Conservation (phyloP, 2,329 filamentous ascomycete genomes). For the Verticillium albo-atrum region DNA sequence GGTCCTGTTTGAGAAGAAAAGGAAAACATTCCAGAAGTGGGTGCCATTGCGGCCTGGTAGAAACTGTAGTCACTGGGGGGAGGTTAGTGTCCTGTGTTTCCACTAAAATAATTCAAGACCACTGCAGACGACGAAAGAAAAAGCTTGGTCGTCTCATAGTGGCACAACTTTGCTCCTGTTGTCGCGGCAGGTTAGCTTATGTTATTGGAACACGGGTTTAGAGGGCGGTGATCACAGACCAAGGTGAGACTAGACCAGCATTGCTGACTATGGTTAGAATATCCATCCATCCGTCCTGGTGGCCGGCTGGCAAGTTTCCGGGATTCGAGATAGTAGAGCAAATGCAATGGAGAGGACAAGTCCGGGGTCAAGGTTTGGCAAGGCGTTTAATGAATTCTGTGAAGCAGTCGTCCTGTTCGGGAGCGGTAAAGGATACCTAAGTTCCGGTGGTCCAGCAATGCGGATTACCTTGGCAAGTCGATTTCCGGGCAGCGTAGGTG, state of each 20-base stretch:
- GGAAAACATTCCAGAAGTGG: constrained; percentile 50
- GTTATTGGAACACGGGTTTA: constrained; percentile 9
- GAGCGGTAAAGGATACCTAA: too few species aligned
- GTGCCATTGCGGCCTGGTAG: constrained; percentile 45
- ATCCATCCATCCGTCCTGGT: neutral
- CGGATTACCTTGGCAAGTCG: too few species aligned
- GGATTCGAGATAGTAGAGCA: neutral
- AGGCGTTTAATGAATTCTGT: neutral
- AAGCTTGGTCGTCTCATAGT: constrained; percentile 27
- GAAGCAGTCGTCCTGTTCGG: too few species aligned
- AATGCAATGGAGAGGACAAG: neutral
- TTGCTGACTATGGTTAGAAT: neutral
- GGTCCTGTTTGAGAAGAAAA: constrained; percentile 58
- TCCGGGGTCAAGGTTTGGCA: neutral
- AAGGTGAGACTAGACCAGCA: constrained; percentile 1
- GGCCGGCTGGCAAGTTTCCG: neutral
- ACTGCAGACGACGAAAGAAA: constrained; percentile 21
- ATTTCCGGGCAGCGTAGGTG: too few species aligned
- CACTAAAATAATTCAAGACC: constrained; percentile 30
- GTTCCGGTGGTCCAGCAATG: too few species aligned
- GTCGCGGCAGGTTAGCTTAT: constrained; percentile 26
- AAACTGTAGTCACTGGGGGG: constrained; percentile 52
- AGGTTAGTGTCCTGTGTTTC: constrained; percentile 54
- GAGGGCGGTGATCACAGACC: constrained; percentile 31
- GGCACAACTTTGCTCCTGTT: constrained; percentile 56